phyloP scores from a whole-genome alignment of 2,329 filamentous ascomycete species.

The Tolypocladium paradoxum region DNA sequence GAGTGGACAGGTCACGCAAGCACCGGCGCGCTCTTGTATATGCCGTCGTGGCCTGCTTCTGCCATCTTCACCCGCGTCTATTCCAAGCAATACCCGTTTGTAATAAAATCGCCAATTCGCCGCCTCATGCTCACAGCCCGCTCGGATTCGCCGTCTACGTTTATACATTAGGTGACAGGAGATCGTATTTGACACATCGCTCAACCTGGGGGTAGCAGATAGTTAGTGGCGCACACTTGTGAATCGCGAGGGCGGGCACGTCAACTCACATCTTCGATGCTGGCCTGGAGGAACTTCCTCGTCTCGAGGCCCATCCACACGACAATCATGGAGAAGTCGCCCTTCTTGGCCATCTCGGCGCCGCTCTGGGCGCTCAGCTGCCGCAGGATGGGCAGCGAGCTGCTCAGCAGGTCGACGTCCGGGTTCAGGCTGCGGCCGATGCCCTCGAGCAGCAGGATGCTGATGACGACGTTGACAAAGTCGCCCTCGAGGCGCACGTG shows the following conservation, averaged over 20 bases:
- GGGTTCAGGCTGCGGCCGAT: slow-evolving; percentile 85
- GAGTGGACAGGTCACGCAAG: background rate
- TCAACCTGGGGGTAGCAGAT: slow-evolving; percentile 48
- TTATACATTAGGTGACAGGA: slow-evolving; percentile 77
- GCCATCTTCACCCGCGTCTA: background rate
- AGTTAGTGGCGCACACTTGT: slow-evolving; percentile 4
- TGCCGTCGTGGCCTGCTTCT: background rate
- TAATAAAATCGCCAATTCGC: background rate
- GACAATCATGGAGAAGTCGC: slow-evolving; percentile 76
- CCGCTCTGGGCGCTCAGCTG: slow-evolving; percentile 74
- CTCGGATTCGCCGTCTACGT: slow-evolving; percentile 6
- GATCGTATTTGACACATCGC: slow-evolving; percentile 81
- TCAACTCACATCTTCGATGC: slow-evolving; percentile 68
- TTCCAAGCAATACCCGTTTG: background rate
- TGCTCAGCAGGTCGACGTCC: slow-evolving; percentile 72
- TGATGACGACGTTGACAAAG: slow-evolving; percentile 96
- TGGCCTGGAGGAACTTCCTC: slow-evolving; percentile 78
- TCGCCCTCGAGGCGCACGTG: slow-evolving; percentile 94
- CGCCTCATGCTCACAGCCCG: background rate
- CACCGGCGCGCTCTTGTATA: background rate
- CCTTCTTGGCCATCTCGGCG: slow-evolving; percentile 55
- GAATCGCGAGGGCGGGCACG: background rate
- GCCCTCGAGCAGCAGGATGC: slow-evolving; percentile 84
- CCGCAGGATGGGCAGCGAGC: slow-evolving; percentile 80
- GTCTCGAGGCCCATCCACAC: slow-evolving; percentile 90